Evolutionary conservation across 2,329 filamentous ascomycete species (phyloP).

Genomic region (Dothideomycetidae sp.): DNA sequence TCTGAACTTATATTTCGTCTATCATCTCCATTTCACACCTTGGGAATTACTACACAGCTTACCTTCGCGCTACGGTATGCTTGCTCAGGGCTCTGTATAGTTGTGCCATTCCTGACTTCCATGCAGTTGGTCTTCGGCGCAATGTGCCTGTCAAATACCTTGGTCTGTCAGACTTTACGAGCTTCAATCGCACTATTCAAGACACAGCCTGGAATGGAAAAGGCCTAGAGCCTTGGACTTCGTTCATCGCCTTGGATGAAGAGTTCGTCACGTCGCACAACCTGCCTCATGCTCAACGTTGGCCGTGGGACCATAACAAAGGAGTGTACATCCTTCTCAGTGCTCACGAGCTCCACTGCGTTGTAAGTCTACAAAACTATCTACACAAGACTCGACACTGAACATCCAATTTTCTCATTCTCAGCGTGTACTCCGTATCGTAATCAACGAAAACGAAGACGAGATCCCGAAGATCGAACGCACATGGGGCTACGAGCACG

Average conservation of each 20-base stretch:
- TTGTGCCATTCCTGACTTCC: too few species aligned
- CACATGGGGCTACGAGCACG: background rate
- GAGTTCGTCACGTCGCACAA: background rate
- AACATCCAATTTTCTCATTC: background rate
- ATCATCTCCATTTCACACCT: too few species aligned
- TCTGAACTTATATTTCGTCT: too few species aligned
- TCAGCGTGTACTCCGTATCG: background rate
- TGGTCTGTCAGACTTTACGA: background rate
- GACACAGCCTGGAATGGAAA: background rate
- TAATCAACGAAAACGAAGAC: background rate
- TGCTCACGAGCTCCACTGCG: background rate
- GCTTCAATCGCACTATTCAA: background rate
- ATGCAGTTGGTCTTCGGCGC: too few species aligned
- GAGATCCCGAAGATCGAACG: background rate
- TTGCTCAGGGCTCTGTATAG: too few species aligned
- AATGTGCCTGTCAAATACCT: too few species aligned
- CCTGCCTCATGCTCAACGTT: background rate
- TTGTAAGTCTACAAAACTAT: background rate
- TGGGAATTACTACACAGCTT: too few species aligned
- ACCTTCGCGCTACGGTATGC: too few species aligned
- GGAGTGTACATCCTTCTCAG: background rate
- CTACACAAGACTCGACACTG: background rate
- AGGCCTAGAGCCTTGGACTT: background rate
- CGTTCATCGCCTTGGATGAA: background rate
- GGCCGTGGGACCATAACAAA: background rate